These are phyloP conservation scores for Acanthamoeba healyi DNA, from an alignment of 208 protist genomes.

Conservation along the genomic window DNA sequence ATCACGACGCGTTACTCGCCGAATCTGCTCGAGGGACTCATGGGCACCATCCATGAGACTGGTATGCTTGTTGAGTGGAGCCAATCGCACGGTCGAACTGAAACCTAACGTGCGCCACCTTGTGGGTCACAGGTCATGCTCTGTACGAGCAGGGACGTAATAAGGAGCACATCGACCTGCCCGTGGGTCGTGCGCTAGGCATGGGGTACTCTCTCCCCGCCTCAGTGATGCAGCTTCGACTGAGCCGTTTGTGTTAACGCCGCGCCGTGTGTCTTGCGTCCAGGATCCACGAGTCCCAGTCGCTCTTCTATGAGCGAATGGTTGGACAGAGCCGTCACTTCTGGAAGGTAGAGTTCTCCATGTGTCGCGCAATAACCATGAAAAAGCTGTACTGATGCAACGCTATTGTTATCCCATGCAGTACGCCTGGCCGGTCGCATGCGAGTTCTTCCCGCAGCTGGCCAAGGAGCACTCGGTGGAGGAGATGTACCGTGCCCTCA, in stretches of 20 bases:
- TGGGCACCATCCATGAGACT: constrained; percentile 56
- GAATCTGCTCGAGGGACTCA: constrained; percentile 31
- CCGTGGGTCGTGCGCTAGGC: background rate
- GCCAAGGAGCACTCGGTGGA: background rate
- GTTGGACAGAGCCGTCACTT: constrained; percentile 46
- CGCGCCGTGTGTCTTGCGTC: background rate
- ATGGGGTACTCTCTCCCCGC: constrained; percentile 34
- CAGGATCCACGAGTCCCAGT: constrained; percentile 61
- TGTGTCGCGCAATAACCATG: no score
- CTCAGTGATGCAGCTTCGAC: no score
- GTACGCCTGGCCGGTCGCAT: background rate
- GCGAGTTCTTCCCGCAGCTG: constrained; percentile 7
- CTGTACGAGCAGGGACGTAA: constrained; percentile 63
- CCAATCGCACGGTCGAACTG: no score
- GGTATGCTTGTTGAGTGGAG: background rate
- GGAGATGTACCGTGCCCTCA: constrained; percentile 42
- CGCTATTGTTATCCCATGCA: no score
- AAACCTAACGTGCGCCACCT: background rate
- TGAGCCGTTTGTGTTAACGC: background rate
- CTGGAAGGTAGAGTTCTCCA: background rate
- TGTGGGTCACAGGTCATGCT: background rate
- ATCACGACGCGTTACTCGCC: constrained; percentile 47
- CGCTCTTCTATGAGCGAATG: constrained; percentile 62
- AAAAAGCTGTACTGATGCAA: no score
- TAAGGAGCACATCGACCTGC: background rate